Percentiles rank a stretch among this genome's conserved stretches.
These are phyloP conservation scores for Asterophora lycoperdoides DNA, from an alignment of 768 basidiomycete genomes.

Conservation along the genomic window DNA sequence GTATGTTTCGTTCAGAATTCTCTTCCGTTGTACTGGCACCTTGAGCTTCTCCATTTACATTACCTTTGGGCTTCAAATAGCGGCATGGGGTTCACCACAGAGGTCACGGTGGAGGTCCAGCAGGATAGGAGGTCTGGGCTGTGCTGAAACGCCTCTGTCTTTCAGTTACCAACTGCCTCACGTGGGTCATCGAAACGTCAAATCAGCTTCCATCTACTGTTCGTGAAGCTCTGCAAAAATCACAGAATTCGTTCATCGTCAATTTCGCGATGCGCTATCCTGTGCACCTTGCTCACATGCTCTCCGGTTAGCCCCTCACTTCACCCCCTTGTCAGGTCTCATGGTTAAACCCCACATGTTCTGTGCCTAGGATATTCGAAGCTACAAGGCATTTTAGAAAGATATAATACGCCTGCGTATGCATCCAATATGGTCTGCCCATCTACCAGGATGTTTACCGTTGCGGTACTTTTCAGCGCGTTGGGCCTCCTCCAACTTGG, in stretches of 20 bases:
- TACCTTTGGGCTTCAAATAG: no score
- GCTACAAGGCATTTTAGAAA: neutral
- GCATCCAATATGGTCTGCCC: neutral
- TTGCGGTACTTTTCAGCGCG: conserved; percentile 3
- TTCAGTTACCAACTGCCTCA: no score
- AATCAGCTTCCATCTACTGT: conserved; percentile 1
- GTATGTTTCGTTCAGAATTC: no score
- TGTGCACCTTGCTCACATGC: conserved; percentile 6
- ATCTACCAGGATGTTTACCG: neutral
- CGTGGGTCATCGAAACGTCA: no score
- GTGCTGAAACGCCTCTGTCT: no score
- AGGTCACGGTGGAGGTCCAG: no score
- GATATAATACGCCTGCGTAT: conserved; percentile 1
- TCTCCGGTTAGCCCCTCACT: neutral
- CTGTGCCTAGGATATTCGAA: conserved; percentile 1
- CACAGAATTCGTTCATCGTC: conserved; percentile 1
- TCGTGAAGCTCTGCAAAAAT: neutral
- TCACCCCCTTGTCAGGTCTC: conserved; percentile 3
- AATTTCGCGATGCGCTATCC: conserved; percentile 12
- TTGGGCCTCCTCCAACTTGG: neutral
- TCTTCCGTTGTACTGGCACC: no score
- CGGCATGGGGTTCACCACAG: no score
- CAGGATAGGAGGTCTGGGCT: no score
- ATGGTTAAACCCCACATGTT: conserved; percentile 3
- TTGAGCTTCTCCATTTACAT: no score